Evolutionary conservation across 2,329 filamentous ascomycete species (phyloP), one percentile per base, ranked within the genome.

Genomic region (Xenosphaeropsis pyriputrescens): DNA sequence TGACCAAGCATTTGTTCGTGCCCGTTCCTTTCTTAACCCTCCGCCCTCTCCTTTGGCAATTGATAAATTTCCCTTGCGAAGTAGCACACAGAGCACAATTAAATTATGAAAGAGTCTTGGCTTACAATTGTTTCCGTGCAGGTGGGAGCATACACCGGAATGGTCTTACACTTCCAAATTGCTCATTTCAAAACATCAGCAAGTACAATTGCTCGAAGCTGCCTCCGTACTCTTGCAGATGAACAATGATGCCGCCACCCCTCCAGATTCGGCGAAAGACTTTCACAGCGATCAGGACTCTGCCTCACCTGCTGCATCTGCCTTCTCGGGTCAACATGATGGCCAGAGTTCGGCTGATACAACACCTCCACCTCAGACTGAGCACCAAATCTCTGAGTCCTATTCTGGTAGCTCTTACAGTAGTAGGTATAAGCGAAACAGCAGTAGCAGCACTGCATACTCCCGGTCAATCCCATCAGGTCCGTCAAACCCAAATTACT

Each of bases 1-100:
- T 98, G 70, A 93, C 85, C 60, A 98, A 96, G 76, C 91, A 98
- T 79, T 81, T 95, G 91, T 96, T 79, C 75, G 91, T 94, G 71
- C 67, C 71, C 76, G 71, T 67, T 64, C 63, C 64, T 63, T 64
- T 55, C 56, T 50, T 26, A 3, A 26, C 45, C 48, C 47, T 49
- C 44, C 44, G 45, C 41, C 43, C 50, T 49, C 50, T 52, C 42
- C 50, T 52, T 41, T 49, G 36, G 40, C 42, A 38, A 43, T 45
- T 42, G 40, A 44, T 45, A 44, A 39, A 34, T 22, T 39, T 39
- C 38, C 22, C 22, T 6, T 26, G 22, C 22, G 22, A 26, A 26
- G 22, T 26, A 26, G 22, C 22, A 26, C 22, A 26, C 22, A 26
- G 22, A 5, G 22, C 22, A 26, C 22, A 26, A 26, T 26, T 26